phyloP scores from a whole-genome alignment of 148 eudicot species.

The Heliamphora exappendiculata region DNA sequence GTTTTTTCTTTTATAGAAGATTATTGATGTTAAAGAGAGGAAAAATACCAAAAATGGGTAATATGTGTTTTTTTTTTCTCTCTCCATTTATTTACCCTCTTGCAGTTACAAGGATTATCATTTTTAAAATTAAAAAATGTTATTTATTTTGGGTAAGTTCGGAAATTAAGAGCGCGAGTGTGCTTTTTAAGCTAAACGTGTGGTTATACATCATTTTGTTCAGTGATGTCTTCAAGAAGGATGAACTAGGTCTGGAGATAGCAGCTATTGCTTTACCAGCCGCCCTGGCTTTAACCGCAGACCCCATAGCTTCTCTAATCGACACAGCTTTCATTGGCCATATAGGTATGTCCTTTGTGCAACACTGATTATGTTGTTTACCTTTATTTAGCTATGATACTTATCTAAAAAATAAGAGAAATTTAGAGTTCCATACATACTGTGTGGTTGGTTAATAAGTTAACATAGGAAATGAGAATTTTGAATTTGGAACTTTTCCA shows the following conservation, averaged over 20 bases:
- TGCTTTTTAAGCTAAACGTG: neutral
- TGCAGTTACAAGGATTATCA: too few relatives aligned
- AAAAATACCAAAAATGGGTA: too few relatives aligned
- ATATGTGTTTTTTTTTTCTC: too few relatives aligned
- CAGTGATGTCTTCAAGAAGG: conserved; percentile 33
- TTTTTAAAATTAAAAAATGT: too few relatives aligned
- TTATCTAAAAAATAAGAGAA: neutral
- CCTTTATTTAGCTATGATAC: neutral
- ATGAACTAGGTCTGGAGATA: conserved; percentile 46
- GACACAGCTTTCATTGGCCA: conserved; percentile 64
- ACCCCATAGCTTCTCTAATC: conserved; percentile 55
- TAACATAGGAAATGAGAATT: neutral
- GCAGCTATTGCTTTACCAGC: conserved; percentile 51
- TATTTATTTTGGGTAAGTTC: too few relatives aligned
- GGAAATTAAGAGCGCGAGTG: too few relatives aligned
- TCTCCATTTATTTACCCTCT: too few relatives aligned
- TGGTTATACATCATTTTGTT: neutral
- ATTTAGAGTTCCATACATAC: neutral
- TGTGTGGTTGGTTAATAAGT: neutral
- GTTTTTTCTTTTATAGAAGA: too few relatives aligned
- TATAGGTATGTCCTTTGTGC: conserved; percentile 27
- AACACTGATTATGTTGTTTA: neutral
- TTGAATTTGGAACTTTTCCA: neutral
- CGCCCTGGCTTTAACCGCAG: conserved; percentile 54
- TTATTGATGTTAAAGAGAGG: too few relatives aligned